Evolutionary conservation across 805 yeast genomes (phyloP), one percentile per base, ranked within the genome.

Genomic region (Geotrichum ghanense): DNA sequence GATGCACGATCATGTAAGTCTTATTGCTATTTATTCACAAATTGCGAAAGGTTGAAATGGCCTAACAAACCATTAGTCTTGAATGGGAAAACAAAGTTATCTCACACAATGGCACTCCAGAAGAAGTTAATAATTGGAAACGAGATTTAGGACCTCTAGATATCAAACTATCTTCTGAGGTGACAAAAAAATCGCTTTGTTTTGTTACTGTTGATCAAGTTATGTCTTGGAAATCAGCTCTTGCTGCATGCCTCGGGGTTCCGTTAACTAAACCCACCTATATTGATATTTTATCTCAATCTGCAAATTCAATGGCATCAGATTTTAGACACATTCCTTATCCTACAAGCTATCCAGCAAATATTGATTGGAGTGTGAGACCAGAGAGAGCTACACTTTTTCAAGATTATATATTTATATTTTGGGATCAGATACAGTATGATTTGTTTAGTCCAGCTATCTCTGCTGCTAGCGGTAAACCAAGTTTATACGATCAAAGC

Each of bases 211-310:
- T n/a, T n/a, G n/a, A n/a, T n/a, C n/a, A n/a, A n/a, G n/a, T n/a
- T n/a, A n/a, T n/a, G n/a, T 56, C 69, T 2, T 48, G 62, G n/a
- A 58, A 58, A 34, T 46, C 62, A 2, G 48, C 65, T 23, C 61
- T 56, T 16, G 71, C 72, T 0, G 46, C 68, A 46, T 52, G 62
- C 16, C 45, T 49, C 5, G 55, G 52, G 7, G 52, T 66, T 0
- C 67, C 69, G 1, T 51, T 69, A 1, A 61, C 62, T 2, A 51
- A 50, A 10, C 44, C 46, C 5, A 58, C 51, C 1, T 66, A 50
- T 45, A 46, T 55, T 1, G 47, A 55, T 2, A 56, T 56, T 0
- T 35, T 66, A 0, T 27, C 44, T 1, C 47, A 27, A 1, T 42
- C 49, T 2, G 56, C 51, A 3, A 51, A 51, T 3, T 37, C 21